Conservation (phyloP, 352 stramenopile species). For the Phytopythium litorale region DNA sequence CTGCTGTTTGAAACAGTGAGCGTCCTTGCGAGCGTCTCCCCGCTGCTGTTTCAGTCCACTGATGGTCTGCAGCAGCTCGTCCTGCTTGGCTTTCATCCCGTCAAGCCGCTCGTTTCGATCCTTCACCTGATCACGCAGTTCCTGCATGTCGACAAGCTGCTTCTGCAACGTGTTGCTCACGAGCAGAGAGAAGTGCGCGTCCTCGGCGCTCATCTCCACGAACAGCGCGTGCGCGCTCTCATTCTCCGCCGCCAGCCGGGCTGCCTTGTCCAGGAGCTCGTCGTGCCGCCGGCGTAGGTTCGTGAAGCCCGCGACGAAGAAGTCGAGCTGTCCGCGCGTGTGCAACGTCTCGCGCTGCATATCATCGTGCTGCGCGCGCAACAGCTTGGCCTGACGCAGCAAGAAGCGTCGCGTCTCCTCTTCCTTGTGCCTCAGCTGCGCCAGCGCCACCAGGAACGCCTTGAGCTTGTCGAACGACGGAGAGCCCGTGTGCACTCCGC, state of each 20-base stretch:
- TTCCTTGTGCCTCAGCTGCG: slow-evolving; percentile 53
- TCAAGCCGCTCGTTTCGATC: slow-evolving; percentile 22
- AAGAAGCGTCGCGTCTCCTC: slow-evolving; percentile 50
- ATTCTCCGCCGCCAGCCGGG: slow-evolving; percentile 53
- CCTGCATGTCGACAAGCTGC: slow-evolving; percentile 33
- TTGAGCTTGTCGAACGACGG: slow-evolving; percentile 80
- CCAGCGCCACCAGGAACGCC: slow-evolving; percentile 57
- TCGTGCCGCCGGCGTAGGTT: slow-evolving; percentile 67
- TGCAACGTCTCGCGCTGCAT: slow-evolving; percentile 64
- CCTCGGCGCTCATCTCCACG: slow-evolving; percentile 49
- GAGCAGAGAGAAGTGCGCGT: slow-evolving; percentile 52
- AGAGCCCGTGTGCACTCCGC: slow-evolving; percentile 42
- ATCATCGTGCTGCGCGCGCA: slow-evolving; percentile 44
- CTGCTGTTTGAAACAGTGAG: slow-evolving; percentile 53
- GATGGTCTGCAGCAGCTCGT: slow-evolving; percentile 33
- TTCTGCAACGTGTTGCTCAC: slow-evolving; percentile 39
- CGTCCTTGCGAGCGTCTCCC: slow-evolving; percentile 51
- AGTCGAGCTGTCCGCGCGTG: slow-evolving; percentile 61
- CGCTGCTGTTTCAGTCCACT: slow-evolving; percentile 43
- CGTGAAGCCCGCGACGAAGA: slow-evolving; percentile 76
- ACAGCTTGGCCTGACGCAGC: slow-evolving; percentile 39
- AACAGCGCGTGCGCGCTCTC: slow-evolving; percentile 57
- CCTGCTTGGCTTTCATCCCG: slow-evolving; percentile 27
- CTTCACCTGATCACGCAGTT: slow-evolving; percentile 23
- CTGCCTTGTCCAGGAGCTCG: slow-evolving; percentile 46